Evolutionary conservation across 2,329 filamentous ascomycete genomes (phyloP), one percentile per base, ranked within the genome.

Genomic region (Neofusicoccum sp.): DNA sequence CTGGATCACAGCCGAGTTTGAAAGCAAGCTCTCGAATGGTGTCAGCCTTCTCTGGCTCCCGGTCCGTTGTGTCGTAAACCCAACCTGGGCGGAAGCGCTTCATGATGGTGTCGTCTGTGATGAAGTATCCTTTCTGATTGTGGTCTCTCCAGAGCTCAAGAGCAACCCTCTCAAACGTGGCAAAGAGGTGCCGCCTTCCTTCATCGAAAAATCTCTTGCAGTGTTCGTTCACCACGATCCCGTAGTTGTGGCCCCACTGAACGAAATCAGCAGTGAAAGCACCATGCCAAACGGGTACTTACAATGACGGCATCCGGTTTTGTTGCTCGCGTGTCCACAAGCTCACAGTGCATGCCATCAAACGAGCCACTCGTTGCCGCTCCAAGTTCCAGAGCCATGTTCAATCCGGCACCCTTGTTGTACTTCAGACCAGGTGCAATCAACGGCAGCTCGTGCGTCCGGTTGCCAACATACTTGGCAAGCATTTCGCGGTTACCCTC

Each of bases 91-190:
- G 69, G 70, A 78, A 78, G 3, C 71, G 68, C 38, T 76, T 68
- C 75, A 76, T 75, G 65, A 78, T 76, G 8, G 68, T 68, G 20
- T 71, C 68, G 61, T 78, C 76, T 7, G 76, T 77, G 60, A 77
- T 66, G 65, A 78, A 78, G 66, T 72, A 78, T 47, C 73, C 75
- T 49, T 73, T 75, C 61, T 74, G 70, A 59, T 78, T 73, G 31
- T 78, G 74, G 56, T 77, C 71, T 47, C 71, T 66, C 75, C 75
- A 77, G 45, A 72, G 71, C 61, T 77, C 69, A 5, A 76, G 68
- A 3, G 75, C 75, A 36, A 76, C 75, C 72, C 76, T 75, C 64
- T 79, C 75, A 62, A 78, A 78, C 1, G 76, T 78, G 5, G 76
- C 74, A 62, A 78, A 79, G 12, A 78, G 72, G 61, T 78, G 71